Percentiles rank a stretch among this genome's conserved stretches.
Evolutionary conservation across 148 eudicot genomes (phyloP).

Genomic region (Nepenthes gracilis): DNA sequence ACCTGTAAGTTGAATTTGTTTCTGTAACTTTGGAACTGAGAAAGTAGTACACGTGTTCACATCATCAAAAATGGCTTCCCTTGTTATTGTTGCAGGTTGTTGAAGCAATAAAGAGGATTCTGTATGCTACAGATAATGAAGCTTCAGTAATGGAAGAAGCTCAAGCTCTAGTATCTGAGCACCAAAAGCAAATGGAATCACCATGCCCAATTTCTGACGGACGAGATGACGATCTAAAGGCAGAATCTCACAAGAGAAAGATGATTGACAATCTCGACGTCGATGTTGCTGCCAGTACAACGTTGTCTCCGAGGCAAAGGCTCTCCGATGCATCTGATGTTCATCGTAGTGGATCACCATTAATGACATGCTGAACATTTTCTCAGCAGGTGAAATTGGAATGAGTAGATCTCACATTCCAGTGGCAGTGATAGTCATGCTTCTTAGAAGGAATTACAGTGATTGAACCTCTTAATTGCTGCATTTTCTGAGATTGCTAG

Average conservation of each 20-base stretch:
- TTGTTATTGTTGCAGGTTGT: slow-evolving; percentile 36
- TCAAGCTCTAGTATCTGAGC: slow-evolving; percentile 47
- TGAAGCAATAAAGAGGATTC: slow-evolving; percentile 57
- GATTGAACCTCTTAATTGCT: too few species aligned
- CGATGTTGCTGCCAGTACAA: slow-evolving; percentile 49
- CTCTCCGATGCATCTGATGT: slow-evolving; percentile 72
- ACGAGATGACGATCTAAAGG: slow-evolving; percentile 19
- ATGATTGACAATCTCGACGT: slow-evolving; percentile 49
- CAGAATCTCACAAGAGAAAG: slow-evolving; percentile 64
- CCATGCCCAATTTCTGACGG: slow-evolving; percentile 22
- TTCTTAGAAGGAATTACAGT: too few species aligned
- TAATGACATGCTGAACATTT: slow-evolving; percentile 30
- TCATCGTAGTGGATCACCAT: slow-evolving; percentile 53
- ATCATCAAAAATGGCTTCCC: not conserved
- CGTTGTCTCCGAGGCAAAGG: slow-evolving; percentile 63
- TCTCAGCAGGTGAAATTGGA: not conserved
- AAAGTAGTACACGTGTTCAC: not conserved
- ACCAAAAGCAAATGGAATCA: slow-evolving; percentile 21
- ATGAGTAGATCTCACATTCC: not conserved
- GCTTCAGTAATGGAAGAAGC: slow-evolving; percentile 63
- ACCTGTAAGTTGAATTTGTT: slow-evolving; percentile 30
- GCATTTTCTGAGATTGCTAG: too few species aligned
- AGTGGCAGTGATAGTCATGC: not conserved
- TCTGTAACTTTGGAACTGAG: not conserved
- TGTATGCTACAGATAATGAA: slow-evolving; percentile 68